These are phyloP conservation scores for Melanogaster broomeanus DNA, from an alignment of 768 basidiomycete species.

Conservation along the genomic window DNA sequence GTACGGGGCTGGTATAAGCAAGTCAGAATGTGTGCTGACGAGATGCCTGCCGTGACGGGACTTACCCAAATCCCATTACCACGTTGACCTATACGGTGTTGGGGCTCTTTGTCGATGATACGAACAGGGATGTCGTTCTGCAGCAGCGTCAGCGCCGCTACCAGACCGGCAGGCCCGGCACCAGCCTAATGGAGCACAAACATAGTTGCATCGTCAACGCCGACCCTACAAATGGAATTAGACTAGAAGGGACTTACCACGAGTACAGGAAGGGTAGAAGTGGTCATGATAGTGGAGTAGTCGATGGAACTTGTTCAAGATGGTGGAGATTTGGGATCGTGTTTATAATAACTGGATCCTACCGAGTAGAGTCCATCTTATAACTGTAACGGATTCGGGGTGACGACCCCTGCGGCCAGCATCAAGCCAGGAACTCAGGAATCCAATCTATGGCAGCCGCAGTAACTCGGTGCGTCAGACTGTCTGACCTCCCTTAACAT, in stretches of 20 bases:
- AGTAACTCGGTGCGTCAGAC: too few species aligned
- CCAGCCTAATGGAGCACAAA: conserved; percentile 18
- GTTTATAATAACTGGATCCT: too few species aligned
- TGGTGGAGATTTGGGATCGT: too few species aligned
- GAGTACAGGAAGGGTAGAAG: conserved; percentile 18
- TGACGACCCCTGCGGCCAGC: too few species aligned
- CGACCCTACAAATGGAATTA: not conserved
- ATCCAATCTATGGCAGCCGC: too few species aligned
- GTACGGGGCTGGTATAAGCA: conserved; percentile 30
- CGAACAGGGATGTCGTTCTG: conserved; percentile 49
- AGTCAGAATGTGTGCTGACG: not conserved
- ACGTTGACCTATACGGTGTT: conserved; percentile 39
- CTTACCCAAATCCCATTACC: conserved; percentile 41
- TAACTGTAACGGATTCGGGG: too few species aligned
- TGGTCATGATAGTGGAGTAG: conserved; percentile 5
- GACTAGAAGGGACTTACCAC: conserved; percentile 10
- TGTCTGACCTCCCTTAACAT: too few species aligned
- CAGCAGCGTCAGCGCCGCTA: conserved; percentile 34
- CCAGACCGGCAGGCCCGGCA: conserved; percentile 32
- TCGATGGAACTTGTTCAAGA: too few species aligned
- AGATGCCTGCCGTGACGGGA: not conserved
- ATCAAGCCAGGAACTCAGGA: too few species aligned
- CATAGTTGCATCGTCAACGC: not conserved
- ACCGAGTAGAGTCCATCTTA: too few species aligned
- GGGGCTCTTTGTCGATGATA: conserved; percentile 48